Conservation (phyloP, 2,329 filamentous ascomycete genomes). For the Alternaria sp. region DNA sequence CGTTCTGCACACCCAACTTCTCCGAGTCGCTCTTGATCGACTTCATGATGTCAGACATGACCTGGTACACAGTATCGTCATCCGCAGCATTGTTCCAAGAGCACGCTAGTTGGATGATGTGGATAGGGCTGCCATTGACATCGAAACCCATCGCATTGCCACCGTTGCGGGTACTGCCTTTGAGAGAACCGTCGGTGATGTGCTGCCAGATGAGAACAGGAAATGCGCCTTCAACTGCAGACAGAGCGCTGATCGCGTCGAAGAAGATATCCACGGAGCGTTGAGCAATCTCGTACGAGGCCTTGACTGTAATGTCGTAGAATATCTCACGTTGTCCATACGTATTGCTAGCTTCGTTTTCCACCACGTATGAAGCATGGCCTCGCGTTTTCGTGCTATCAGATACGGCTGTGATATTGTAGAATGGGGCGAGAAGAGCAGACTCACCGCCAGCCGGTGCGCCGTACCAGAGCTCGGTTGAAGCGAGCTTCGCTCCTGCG, state of each 20-base stretch:
- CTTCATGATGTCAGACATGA: slow-evolving; percentile 20
- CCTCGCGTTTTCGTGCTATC: slow-evolving; percentile 6
- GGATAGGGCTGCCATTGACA: slow-evolving; percentile 24
- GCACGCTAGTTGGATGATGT: slow-evolving; percentile 31
- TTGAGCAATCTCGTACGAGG: slow-evolving; percentile 23
- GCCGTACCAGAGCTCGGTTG: slow-evolving; percentile 30
- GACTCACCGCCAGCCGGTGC: slow-evolving; percentile 21
- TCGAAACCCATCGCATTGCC: slow-evolving; percentile 35
- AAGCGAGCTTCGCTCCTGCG: slow-evolving; percentile 11
- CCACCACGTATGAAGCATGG: slow-evolving; percentile 7
- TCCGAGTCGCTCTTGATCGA: slow-evolving; percentile 21
- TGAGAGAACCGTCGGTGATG: slow-evolving; percentile 25
- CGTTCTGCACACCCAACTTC: slow-evolving; percentile 19
- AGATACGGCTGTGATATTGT: slow-evolving; percentile 5
- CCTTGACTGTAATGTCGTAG: slow-evolving; percentile 23
- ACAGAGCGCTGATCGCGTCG: slow-evolving; percentile 11
- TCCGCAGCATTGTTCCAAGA: slow-evolving; percentile 29
- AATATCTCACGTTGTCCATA: slow-evolving; percentile 21
- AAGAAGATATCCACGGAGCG: slow-evolving; percentile 23
- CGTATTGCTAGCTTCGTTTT: slow-evolving; percentile 11
- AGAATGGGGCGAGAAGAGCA: slow-evolving; percentile 7
- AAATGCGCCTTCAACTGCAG: slow-evolving; percentile 16
- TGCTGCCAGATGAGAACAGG: slow-evolving; percentile 27
- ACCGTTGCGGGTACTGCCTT: slow-evolving; percentile 32
- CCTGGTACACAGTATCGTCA: slow-evolving; percentile 25